Base-by-base conservation (phyloP, 106 monocot genomes). In the Dendrobium catenatum region DNA sequence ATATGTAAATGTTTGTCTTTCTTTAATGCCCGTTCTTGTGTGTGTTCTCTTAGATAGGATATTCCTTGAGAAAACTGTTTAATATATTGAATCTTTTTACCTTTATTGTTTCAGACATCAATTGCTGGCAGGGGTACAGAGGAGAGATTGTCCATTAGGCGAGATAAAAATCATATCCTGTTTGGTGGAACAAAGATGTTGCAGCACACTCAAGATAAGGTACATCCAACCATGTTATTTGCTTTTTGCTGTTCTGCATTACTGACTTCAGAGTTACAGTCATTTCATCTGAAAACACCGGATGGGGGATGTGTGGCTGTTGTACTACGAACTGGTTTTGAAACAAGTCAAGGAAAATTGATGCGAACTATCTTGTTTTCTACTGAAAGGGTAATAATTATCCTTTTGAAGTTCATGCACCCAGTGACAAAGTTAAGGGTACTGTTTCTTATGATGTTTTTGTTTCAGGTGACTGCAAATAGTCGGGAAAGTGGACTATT, bases 171-270 rank as follows among this genome's bases (percentile, higher is more conserved):
- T 41, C 99, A 99, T 80, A 85, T 95, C 51, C 80, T 99, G 27
- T 99, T 99, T 90, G 99, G 99, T 79, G 99, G 99, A 81, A 99
- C 99, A 78, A 99, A 99, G 78, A 93, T 99, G 83, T 86, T 99
- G 81, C 99, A 95, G 70, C 99, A 99, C 74, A 95, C 99, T 84
- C 84, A 93, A 51, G 99, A 99, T 85, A 99, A 95, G 91, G 99
- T 99, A 85, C 22, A 56, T 83, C 15, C 24, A 6, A 72, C 77
- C 18, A 26, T 79, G 83, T 41, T 9, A 40, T 75, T 20, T 70
- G 27, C 55, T 72, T 58, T 20, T 56, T 29, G 15, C 41, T 54
- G 56, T 29, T 66, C 42, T 42, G 49, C 33, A 78, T 70, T 55
- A 44, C 79, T 86, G 51, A 77, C n/a, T 77, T 43, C 29, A 15